Conservation (phyloP, 2,329 filamentous ascomycete genomes). For the Penicillium digitatum region DNA sequence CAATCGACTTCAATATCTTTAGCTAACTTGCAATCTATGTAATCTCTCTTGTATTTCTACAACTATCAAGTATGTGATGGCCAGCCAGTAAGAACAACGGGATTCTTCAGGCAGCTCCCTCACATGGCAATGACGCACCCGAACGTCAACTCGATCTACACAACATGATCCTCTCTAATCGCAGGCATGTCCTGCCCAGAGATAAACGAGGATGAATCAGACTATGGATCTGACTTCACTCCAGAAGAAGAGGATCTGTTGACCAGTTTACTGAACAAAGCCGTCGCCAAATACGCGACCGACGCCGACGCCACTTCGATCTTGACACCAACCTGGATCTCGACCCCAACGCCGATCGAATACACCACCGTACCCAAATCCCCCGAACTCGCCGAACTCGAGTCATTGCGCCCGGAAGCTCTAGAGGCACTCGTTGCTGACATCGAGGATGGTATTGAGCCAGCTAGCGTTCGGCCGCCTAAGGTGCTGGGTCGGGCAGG, state of each 20-base stretch:
- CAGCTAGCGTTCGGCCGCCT: slow-evolving; percentile 38
- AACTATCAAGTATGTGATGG: neutral
- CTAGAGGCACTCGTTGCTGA: slow-evolving; percentile 30
- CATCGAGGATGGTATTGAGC: slow-evolving; percentile 45
- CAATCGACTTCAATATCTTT: slow-evolving; percentile 14
- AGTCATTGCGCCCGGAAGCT: slow-evolving; percentile 17
- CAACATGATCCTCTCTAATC: slow-evolving; percentile 21
- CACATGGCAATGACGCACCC: slow-evolving; percentile 14
- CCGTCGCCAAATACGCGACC: slow-evolving; percentile 35
- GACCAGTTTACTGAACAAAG: slow-evolving; percentile 49
- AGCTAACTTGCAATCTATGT: neutral
- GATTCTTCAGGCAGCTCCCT: slow-evolving; percentile 12
- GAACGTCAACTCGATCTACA: slow-evolving; percentile 5
- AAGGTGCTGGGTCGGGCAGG: slow-evolving; percentile 41
- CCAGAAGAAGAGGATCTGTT: slow-evolving; percentile 54
- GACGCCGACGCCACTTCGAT: slow-evolving; percentile 15
- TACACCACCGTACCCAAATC: slow-evolving; percentile 2
- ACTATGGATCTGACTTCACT: slow-evolving; percentile 63
- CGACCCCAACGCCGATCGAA: slow-evolving; percentile 17
- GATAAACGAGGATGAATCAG: slow-evolving; percentile 33
- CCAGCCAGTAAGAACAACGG: slow-evolving; percentile 9
- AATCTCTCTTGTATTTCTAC: neutral
- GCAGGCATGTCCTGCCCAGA: slow-evolving; percentile 35
- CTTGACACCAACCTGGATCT: slow-evolving; percentile 15
- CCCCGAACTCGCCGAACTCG: slow-evolving; percentile 9